Evolutionary conservation across 768 basidiomycete genomes (phyloP), one percentile per base, ranked within the genome.

Genomic region (Paxillus involutus): DNA sequence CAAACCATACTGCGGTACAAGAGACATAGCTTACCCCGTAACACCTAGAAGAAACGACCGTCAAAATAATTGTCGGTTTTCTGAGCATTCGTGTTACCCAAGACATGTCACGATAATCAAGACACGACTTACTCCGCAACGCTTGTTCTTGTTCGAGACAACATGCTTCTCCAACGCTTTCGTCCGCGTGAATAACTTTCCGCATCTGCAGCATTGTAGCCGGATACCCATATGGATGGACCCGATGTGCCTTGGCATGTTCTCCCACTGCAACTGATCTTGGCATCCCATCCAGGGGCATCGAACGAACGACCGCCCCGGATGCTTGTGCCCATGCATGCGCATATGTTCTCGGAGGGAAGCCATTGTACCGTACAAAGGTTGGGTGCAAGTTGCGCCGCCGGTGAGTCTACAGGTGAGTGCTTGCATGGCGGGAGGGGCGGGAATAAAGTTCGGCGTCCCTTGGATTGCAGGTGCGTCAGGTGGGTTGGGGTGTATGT

Each of bases 281-380:
- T 41, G 33, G 44, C 58, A 60, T n/a, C 47, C 49, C 9, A 14
- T 19, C 58, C 63, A 61, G 2, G 55, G 51, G 32, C 52, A 63
- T 6, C 6, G 47, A 26, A 55, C 45, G 21, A n/a, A 1, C 30
- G 29, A 39, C 13, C 33, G 36, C 17, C 41, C 45, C 9, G 39
- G 48, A 26, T 64, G 48, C 26, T 44, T 53, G 14, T 54, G 39
- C 10, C 44, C 44, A 24, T 64, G 62, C 26, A 49, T 19, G 19
- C 39, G 52, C 19, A 63, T 49, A 33, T 63, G 62, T 24, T 3
- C 13, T 24, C 43, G 48, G 36, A 61, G 51, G 41, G 55, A 48
- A 5, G 10, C 11, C 29, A 19, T 11, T 2, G 52, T 51, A 33
- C 21, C 42, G 4, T 49, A 33, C 13, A 58, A 40, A 1, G 47